Base-by-base conservation (phyloP, 768 basidiomycete species). In the Chalciporus pseudorubinellus region DNA sequence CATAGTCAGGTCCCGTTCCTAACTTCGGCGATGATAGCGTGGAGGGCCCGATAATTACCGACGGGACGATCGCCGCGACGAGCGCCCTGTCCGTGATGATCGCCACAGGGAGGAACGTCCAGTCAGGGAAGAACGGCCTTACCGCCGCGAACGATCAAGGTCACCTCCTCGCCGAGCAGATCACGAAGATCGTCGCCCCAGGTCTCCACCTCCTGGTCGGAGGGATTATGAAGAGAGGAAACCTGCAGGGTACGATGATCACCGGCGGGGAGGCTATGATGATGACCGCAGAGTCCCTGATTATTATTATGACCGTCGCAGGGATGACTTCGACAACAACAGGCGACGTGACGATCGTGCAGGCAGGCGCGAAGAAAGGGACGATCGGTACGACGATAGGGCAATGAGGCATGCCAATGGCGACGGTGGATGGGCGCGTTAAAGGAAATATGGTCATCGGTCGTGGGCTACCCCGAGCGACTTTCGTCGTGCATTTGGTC, bases 211-310 rank as follows among this genome's bases (percentile, higher is more conserved):
- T 68, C 84, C 87, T 60, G 79, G 83, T 53, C 80, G 77, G 79
- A 87, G 89, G 79, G 87, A 90, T 64, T 75, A 75, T 73, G 87
- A 90, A 77, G 87, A 90, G 74, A 83, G 78, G 81, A 85, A 86
- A 80, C 81, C 87, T 83, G 85, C 87, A 84, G 88, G 87, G 84
- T 89, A 90, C 84, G 89, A 91, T 82, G 86, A 89, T 81, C 78
- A 83, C 72, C 84, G 89, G 71, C 85, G 89, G 73, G 87, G 86
- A 65, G 83, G 82, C 65, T 82, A 77, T 60, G 72, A 84, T 82
- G 86, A 88, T 83, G 84, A 84, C 72, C 86, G 82, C 76, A 84
- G 82, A 83, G 80, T 74, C 70, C 86, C 86, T 84, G 85, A 89
- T 79, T 81, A 80, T 77, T 83, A 86, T 84, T 84, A 85, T 85